phyloP scores from a whole-genome alignment of 73 alveolate genomes.

The Paramecium bursaria region DNA sequence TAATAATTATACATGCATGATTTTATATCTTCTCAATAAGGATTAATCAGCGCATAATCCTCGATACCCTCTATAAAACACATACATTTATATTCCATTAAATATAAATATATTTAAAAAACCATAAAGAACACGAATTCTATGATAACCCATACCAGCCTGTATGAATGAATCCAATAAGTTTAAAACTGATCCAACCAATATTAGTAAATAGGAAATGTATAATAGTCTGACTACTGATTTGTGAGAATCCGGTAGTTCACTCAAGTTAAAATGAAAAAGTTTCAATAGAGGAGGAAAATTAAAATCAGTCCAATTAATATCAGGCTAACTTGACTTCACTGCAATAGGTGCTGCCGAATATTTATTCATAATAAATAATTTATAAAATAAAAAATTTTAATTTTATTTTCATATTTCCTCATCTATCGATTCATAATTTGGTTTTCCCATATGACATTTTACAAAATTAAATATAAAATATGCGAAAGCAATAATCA shows the following conservation, averaged over 20 bases:
- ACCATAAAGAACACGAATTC: slow-evolving; percentile 18
- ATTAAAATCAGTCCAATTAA: slow-evolving; percentile 66
- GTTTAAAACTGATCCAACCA: neutral
- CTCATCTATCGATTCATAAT: neutral
- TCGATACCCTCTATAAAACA: slow-evolving; percentile 40
- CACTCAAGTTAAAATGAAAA: slow-evolving; percentile 53
- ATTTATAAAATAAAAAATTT: neutral
- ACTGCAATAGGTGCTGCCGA: slow-evolving; percentile 21
- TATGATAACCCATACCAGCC: slow-evolving; percentile 31
- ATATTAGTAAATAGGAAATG: slow-evolving; percentile 32
- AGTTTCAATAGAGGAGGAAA: slow-evolving; percentile 65
- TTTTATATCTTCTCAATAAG: slow-evolving; percentile 2
- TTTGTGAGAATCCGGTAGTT: slow-evolving; percentile 60
- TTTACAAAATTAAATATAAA: too few relatives aligned
- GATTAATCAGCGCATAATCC: slow-evolving; percentile 36
- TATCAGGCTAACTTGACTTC: slow-evolving; percentile 46
- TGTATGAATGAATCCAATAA: slow-evolving; percentile 16
- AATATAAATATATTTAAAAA: slow-evolving; percentile 15
- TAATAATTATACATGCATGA: slow-evolving; percentile 20
- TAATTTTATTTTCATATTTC: neutral
- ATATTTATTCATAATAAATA: slow-evolving; percentile 13
- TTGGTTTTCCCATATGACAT: neutral
- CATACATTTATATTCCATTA: slow-evolving; percentile 49
- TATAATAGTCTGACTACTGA: slow-evolving; percentile 28
- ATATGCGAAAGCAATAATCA: neutral